A percentile compares a stretch with the other conserved stretches of the same genome.
Conservation (phyloP, 306 rosid species). For the Cucurbita maxima region DNA sequence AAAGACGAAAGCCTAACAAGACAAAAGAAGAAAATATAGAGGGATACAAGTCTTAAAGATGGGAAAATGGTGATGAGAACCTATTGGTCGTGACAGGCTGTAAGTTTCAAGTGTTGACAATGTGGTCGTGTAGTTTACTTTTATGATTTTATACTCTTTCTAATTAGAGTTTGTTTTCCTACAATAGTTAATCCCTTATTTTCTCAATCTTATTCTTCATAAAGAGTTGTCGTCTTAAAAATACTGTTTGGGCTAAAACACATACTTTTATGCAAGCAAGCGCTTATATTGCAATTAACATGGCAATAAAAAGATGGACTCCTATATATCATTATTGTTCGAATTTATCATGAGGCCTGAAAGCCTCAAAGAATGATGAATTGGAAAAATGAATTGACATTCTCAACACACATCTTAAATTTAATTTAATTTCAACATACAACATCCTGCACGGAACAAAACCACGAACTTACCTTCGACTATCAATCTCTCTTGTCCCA, state of each 20-base stretch:
- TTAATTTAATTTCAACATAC: background rate
- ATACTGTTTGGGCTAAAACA: background rate
- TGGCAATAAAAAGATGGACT: background rate
- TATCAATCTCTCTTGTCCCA: slow-evolving; percentile 27
- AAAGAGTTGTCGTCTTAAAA: background rate
- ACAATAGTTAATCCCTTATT: background rate
- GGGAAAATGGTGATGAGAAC: background rate
- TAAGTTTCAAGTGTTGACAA: background rate
- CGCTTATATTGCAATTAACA: background rate
- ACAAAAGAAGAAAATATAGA: background rate
- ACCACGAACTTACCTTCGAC: slow-evolving; percentile 32
- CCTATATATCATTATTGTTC: background rate
- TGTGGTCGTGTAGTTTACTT: background rate
- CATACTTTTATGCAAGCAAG: background rate
- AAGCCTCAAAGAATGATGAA: background rate
- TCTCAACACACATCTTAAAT: background rate
- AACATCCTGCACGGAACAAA: background rate
- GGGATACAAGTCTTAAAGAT: background rate
- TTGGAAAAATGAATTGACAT: background rate
- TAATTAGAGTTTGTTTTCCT: background rate
- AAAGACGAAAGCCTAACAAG: background rate
- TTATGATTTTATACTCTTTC: background rate
- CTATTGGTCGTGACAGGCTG: background rate
- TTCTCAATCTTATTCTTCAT: background rate
- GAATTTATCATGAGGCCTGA: background rate